Percentiles rank a stretch among this genome's conserved stretches.
Conservation (phyloP, 169 alveolate species). For the Cryptosporidium sp. region DNA sequence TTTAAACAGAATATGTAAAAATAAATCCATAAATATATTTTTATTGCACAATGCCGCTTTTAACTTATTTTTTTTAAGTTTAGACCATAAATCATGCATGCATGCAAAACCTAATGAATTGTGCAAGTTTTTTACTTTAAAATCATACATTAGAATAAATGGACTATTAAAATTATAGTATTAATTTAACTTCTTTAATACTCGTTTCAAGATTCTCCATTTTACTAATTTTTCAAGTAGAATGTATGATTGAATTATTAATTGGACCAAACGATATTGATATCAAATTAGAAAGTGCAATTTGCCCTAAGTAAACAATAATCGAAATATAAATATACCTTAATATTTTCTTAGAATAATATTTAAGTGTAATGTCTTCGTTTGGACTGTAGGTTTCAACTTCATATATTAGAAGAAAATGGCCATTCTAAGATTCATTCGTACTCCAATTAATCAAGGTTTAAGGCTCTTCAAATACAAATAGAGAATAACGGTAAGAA, state of each 20-base stretch:
- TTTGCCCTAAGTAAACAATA: too few species aligned
- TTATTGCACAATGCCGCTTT: not conserved
- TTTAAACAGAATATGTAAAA: not conserved
- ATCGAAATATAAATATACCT: not conserved
- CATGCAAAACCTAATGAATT: not conserved
- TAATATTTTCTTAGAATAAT: not conserved
- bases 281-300: not conserved
- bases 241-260: not conserved
- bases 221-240: too few species aligned
- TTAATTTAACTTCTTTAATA: not conserved
- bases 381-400: too few species aligned
- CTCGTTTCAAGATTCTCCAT: too few species aligned
- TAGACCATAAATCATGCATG: not conserved
- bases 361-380: too few species aligned
- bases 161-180: too few species aligned
- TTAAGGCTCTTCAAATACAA: not conserved
- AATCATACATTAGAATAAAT: not conserved
- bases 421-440: too few species aligned
- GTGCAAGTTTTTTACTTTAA: not conserved
- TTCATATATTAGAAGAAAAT: too few species aligned
- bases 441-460: too few species aligned
- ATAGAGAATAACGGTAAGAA: not conserved
- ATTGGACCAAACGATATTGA: too few species aligned
- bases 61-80: too few species aligned
- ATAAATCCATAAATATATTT: too few species aligned